Conservation (phyloP, 257 asterid genomes). For the Fraxinus anomala region DNA sequence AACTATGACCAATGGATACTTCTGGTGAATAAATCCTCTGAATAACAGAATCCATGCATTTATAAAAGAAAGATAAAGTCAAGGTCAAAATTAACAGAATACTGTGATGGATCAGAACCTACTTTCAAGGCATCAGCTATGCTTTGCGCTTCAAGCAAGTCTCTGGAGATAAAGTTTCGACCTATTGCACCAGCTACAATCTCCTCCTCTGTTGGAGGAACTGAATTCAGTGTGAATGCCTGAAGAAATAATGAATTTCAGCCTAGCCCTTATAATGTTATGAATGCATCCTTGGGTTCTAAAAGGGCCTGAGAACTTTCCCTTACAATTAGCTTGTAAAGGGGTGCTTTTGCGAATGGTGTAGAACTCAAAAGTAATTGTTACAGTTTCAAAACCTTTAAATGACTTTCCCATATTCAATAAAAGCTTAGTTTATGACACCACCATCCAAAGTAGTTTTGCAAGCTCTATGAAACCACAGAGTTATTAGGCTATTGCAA, state of each 20-base stretch:
- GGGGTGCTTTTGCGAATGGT: background rate
- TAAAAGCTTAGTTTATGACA: background rate
- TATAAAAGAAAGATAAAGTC: conserved; percentile 14
- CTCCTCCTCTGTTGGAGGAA: conserved; percentile 70
- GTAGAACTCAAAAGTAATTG: background rate
- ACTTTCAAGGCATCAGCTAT: conserved; percentile 72
- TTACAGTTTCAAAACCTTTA: background rate
- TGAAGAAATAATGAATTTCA: conserved; percentile 26
- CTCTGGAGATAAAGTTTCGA: conserved; percentile 79
- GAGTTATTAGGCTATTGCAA: background rate
- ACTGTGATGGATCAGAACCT: conserved; percentile 25
- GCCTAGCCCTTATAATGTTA: too few relatives aligned
- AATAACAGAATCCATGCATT: conserved; percentile 18
- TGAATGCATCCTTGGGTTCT: too few relatives aligned
- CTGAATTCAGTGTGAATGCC: conserved; percentile 88
- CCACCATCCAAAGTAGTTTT: background rate
- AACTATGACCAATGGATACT: conserved; percentile 79
- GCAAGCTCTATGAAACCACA: background rate
- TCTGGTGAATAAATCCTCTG: conserved; percentile 72
- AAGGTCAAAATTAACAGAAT: background rate
- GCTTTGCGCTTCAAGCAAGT: conserved; percentile 67
- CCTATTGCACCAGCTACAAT: conserved; percentile 67
- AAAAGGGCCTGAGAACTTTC: background rate
- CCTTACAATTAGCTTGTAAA: background rate
- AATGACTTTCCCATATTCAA: background rate